phyloP scores from a whole-genome alignment of 1,284 basidiomycete genomes.

The Porodaedalea pini region DNA sequence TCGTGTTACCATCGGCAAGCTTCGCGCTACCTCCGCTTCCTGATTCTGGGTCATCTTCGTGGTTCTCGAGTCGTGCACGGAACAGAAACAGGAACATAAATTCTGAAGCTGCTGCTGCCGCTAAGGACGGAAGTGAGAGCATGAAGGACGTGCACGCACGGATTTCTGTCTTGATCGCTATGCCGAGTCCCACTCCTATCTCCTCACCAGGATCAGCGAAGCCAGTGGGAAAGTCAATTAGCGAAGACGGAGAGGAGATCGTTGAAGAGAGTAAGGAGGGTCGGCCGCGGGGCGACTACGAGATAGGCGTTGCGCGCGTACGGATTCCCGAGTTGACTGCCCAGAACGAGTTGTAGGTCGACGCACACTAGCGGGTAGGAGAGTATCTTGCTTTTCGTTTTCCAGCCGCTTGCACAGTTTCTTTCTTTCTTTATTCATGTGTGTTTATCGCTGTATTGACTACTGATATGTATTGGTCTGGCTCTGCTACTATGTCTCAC shows the following conservation, averaged over 20 bases:
- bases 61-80: background rate
- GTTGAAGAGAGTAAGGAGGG: background rate
- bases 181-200: conserved; percentile 9
- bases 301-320: conserved; percentile 12
- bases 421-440: background rate
- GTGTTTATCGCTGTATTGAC: background rate
- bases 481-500: background rate
- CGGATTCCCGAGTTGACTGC: background rate
- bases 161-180: conserved; percentile 17
- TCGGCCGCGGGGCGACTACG: background rate
- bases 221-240: background rate
- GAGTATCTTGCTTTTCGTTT: background rate
- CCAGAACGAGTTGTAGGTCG: background rate
- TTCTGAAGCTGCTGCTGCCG: background rate
- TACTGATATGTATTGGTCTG: background rate
- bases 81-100: background rate
- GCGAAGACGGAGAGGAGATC: background rate
- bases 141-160: conserved; percentile 1
- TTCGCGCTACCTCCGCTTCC: background rate
- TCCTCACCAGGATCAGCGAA: background rate
- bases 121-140: too few species aligned
- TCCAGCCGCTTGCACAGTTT: background rate
- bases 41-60: too few species aligned
- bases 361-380: background rate
- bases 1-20: background rate